Evolutionary conservation across 306 rosid genomes (phyloP).

Genomic region (Dryas drummondii): DNA sequence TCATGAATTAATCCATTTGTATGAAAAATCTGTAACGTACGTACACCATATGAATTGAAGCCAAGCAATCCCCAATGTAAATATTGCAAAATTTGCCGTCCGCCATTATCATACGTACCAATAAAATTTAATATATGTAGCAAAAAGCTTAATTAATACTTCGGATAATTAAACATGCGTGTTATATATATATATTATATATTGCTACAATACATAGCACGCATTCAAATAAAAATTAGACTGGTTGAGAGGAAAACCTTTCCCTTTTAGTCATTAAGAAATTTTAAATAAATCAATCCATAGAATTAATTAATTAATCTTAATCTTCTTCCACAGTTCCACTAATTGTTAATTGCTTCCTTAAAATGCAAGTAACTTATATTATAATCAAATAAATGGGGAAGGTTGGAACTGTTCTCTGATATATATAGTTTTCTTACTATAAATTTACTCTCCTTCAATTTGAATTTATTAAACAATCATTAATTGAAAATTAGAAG

Average conservation of each 20-base stretch:
- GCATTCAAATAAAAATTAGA: no score
- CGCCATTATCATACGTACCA: no score
- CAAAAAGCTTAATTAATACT: no score
- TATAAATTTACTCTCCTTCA: constrained; percentile 23
- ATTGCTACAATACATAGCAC: no score
- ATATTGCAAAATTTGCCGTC: neutral
- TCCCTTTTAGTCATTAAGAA: no score
- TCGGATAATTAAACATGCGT: no score
- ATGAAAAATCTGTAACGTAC: neutral
- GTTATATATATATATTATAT: no score
- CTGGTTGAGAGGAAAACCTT: no score
- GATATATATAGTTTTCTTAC: neutral
- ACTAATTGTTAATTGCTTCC: constrained; percentile 21
- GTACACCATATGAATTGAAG: neutral
- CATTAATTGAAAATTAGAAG: constrained; percentile 27
- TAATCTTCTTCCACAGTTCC: constrained; percentile 1
- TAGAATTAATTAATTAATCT: no score
- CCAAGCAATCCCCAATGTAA: constrained; percentile 29
- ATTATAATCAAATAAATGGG: neutral
- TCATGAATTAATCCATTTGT: neutral
- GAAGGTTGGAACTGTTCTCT: constrained; percentile 34
- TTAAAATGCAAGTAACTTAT: constrained; percentile 39
- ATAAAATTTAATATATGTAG: no score
- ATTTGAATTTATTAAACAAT: constrained; percentile 27
- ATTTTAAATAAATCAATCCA: no score